Conservation (phyloP, 129 eudicot species). For the Ambrosia trifida region DNA sequence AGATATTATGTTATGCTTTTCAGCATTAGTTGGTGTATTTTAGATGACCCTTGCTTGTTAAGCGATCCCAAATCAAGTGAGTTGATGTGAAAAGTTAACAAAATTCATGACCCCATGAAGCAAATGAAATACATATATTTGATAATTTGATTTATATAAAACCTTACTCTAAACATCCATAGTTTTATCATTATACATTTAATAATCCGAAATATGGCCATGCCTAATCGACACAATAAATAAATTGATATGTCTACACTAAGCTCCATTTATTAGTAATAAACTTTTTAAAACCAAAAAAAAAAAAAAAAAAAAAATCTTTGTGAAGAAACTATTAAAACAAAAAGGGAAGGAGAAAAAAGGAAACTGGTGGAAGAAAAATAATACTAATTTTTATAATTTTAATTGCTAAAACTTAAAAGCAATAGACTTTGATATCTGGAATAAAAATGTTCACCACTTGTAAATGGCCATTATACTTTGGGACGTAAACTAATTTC, state of each 20-base stretch:
- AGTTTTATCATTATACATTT: no score
- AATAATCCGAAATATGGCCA: no score
- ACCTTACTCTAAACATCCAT: no score
- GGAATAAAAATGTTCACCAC: neutral
- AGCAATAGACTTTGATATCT: neutral
- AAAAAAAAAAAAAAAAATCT: no score
- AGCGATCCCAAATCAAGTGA: constrained; percentile 16
- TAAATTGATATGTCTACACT: no score
- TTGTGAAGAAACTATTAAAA: no score
- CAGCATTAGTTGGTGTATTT: constrained; percentile 6
- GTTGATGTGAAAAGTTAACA: constrained; percentile 19
- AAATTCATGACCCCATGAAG: constrained; percentile 18
- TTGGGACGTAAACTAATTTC: no score
- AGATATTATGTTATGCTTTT: constrained; percentile 25
- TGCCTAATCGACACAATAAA: no score
- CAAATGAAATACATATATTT: constrained; percentile 2
- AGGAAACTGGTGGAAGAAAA: neutral
- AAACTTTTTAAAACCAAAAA: no score
- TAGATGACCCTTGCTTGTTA: constrained; percentile 22
- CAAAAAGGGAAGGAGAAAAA: neutral
- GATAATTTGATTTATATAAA: no score
- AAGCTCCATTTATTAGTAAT: no score
- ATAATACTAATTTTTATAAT: neutral
- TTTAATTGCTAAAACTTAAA: neutral
- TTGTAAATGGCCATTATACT: neutral